Percentiles rank a stretch among this genome's conserved stretches.
Evolutionary conservation across 495 filamentous ascomycete species (phyloP).

Genomic region (Elaphomyces granulatus): DNA sequence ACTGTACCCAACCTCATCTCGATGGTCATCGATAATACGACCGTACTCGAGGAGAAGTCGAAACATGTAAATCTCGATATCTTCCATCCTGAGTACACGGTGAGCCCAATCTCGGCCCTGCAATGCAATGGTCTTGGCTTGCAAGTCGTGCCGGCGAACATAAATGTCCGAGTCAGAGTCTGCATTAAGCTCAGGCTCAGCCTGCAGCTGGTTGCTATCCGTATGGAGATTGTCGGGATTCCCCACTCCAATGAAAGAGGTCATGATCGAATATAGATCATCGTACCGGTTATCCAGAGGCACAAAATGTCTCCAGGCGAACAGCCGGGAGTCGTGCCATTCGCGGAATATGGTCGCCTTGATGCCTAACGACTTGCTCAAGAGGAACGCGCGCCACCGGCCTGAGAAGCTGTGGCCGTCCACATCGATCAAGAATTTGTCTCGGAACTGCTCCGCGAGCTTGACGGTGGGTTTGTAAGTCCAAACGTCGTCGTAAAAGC

Average conservation of each 20-base stretch:
- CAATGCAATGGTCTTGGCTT: constrained; percentile 46
- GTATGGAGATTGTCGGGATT: no score
- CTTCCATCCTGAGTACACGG: constrained; percentile 50
- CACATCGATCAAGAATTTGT: constrained; percentile 51
- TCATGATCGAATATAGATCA: constrained; percentile 63
- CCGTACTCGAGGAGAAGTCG: constrained; percentile 59
- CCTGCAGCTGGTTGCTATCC: no score
- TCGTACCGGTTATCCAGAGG: constrained; percentile 72
- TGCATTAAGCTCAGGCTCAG: neutral
- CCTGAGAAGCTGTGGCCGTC: constrained; percentile 63
- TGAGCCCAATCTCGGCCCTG: constrained; percentile 54
- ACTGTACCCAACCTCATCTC: constrained; percentile 45
- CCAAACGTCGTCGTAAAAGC: constrained; percentile 16
- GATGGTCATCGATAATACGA: constrained; percentile 46
- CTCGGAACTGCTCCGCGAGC: constrained; percentile 40
- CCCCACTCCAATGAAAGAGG: constrained; percentile 52
- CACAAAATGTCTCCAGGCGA: constrained; percentile 64
- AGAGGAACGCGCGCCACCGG: constrained; percentile 52
- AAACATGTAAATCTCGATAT: constrained; percentile 59
- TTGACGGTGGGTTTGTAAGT: neutral
- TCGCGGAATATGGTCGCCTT: constrained; percentile 63
- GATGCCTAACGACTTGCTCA: constrained; percentile 47
- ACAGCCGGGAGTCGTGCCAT: constrained; percentile 58
- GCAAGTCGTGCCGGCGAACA: constrained; percentile 35
- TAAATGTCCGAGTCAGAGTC: neutral